Base-by-base conservation (phyloP, 2,329 filamentous ascomycete genomes). In the Colletotrichum lindemuthianum region DNA sequence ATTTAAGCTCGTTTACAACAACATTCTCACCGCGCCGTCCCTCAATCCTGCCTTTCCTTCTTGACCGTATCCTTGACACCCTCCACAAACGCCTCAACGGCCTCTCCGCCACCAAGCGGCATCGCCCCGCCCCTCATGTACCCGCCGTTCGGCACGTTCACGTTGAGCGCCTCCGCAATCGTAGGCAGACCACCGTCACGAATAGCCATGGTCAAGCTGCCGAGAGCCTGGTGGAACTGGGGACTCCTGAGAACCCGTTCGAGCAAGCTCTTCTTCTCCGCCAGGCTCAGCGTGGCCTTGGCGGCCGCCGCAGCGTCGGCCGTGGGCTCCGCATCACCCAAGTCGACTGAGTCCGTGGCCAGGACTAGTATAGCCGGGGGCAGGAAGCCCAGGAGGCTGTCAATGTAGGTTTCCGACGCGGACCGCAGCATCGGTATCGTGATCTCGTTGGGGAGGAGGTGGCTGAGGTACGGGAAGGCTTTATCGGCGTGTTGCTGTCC, bases 121-220 rank as follows among this genome's bases (percentile, higher is more conserved):
- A 97, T 89, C 54, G 87, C 90, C 6, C 92, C 90, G 59, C 91
- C 89, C 67, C 85, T 85, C 72, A 97, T 85, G 68, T 92, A 91
- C 4, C 95, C 95, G n/a, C 91, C 91, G 74, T 97, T 93, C 72
- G 90, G 86, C 16, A 99, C 88, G 70, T 88, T 88, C 63, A 98
- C 86, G 7, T 89, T 87, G 43, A 99, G 81, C 4, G 94, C 95
- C 71, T 97, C 93, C 7, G 93, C 91, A 68, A 99, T 91, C 70
- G 90, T 96, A 5, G 95, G 94, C 61, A 99, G 79, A 0, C 95
- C 96, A 11, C 96, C 96, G 71, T 98, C 95, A 61, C 93, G 85
- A 59, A 99, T 82, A 11, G 96, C 96, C 77, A 93, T 88, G 0
- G 93, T 97, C 70, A 99, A 80, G 74, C 91, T 96, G 1, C 88